A percentile compares a stretch with the other conserved stretches of the same genome.
phyloP scores from a whole-genome alignment of 495 filamentous ascomycete species.

The Aspergillus hancockii region DNA sequence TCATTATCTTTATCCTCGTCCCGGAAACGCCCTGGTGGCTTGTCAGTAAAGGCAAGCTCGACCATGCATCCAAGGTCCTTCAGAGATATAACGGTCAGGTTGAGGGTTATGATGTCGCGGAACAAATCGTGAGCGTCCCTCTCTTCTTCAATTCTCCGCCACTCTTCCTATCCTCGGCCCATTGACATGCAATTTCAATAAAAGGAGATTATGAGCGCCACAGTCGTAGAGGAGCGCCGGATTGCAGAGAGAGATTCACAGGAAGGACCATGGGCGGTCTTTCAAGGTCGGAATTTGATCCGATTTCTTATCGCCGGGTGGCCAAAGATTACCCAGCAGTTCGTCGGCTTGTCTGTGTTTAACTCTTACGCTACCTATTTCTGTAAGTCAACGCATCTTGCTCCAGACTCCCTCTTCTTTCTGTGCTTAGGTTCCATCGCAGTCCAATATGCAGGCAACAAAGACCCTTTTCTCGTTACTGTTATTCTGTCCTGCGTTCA shows the following conservation, averaged over 20 bases:
- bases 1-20: conserved; percentile 31
- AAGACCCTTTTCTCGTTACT: conserved; percentile 43
- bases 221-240: conserved; percentile 21
- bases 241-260: conserved; percentile 32
- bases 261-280: conserved; percentile 32
- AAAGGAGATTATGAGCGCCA: background rate
- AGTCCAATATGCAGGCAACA: conserved; percentile 43
- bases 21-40: conserved; percentile 43
- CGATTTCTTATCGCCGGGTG: conserved; percentile 43
- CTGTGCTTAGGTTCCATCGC: background rate
- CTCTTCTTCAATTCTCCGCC: background rate
- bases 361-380: conserved; percentile 46
- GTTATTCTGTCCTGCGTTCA: conserved; percentile 45
- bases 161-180: no score
- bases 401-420: background rate
- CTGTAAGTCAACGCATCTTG: conserved; percentile 20
- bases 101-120: conserved; percentile 29
- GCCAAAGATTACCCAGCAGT: conserved; percentile 46
- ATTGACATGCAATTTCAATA: background rate
- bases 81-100: conserved; percentile 29
- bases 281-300: conserved; percentile 40
- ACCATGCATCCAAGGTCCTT: conserved; percentile 32
- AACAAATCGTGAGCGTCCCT: conserved; percentile 39
- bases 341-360: conserved; percentile 43
- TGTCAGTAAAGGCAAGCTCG: conserved; percentile 37